Conservation (phyloP, 1,284 basidiomycete genomes). For the Ganoderma leucocontextum region DNA sequence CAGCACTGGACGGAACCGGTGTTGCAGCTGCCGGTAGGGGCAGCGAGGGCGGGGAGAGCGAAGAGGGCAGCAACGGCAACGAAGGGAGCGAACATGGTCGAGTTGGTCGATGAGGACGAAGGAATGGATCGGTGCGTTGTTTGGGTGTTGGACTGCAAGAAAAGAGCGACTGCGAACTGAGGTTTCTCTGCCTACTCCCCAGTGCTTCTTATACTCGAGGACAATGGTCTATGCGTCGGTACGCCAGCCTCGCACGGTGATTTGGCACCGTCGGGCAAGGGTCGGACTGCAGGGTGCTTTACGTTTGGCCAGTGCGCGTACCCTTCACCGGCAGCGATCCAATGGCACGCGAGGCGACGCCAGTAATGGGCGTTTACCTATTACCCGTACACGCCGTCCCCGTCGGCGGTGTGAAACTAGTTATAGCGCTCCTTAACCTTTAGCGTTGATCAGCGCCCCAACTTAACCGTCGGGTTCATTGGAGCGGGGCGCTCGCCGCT, state of each 20-base stretch:
- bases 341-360: not conserved
- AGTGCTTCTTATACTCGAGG: constrained; percentile 19
- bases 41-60: constrained; percentile 33
- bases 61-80: constrained; percentile 25
- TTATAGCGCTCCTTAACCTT: not conserved
- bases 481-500: not conserved
- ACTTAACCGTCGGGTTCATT: not conserved
- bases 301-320: not conserved
- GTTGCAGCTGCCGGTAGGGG: constrained; percentile 27
- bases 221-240: constrained; percentile 4
- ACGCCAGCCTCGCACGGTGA: not conserved
- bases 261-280: not conserved
- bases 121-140: constrained; percentile 18
- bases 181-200: not conserved
- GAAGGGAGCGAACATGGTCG: constrained; percentile 28
- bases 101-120: constrained; percentile 1
- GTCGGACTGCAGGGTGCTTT: not conserved
- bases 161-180: constrained; percentile 29
- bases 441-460: not conserved
- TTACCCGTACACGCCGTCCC: not conserved
- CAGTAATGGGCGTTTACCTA: not conserved
- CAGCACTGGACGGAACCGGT: constrained; percentile 33
- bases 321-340: not conserved
- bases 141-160: constrained; percentile 20
- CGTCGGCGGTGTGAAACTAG: not conserved